These are phyloP conservation scores for Sanghuangporus weigelae DNA, from an alignment of 1,284 basidiomycete genomes.

Conservation along the genomic window DNA sequence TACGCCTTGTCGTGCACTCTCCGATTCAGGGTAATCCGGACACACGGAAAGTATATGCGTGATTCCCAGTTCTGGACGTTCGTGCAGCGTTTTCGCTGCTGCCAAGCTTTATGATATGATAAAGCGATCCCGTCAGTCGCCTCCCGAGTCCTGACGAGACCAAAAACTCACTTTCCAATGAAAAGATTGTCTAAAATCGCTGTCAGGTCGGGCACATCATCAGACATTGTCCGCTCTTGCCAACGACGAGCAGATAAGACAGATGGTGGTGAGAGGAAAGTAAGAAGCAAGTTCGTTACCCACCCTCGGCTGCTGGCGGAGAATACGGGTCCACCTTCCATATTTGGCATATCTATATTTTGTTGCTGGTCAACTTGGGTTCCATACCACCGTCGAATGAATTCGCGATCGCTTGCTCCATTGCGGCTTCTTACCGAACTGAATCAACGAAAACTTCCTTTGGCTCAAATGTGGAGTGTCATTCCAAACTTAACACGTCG, in stretches of 20 bases:
- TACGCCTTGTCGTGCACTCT: background rate
- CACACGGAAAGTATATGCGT: slow-evolving; percentile 60
- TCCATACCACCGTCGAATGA: background rate
- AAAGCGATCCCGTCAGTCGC: slow-evolving; percentile 1
- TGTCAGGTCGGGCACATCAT: slow-evolving; percentile 5
- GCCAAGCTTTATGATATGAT: slow-evolving; percentile 34
- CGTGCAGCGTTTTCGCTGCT: slow-evolving; percentile 39
- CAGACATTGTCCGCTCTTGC: background rate
- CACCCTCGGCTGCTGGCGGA: background rate
- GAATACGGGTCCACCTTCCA: background rate
- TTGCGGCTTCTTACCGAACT: too few relatives aligned
- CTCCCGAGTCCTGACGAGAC: background rate
- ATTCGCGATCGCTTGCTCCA: too few relatives aligned
- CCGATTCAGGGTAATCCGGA: slow-evolving; percentile 37
- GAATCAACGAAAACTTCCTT: too few relatives aligned
- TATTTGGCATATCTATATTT: background rate
- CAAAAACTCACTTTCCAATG: slow-evolving; percentile 45
- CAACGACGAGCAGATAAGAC: background rate
- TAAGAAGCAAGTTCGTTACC: background rate
- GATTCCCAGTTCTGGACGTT: slow-evolving; percentile 38
- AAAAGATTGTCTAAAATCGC: slow-evolving; percentile 35
- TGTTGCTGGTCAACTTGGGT: background rate
- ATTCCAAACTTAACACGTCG: too few relatives aligned
- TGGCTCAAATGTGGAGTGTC: too few relatives aligned
- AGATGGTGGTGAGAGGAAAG: background rate